Base-by-base conservation (phyloP, 805 yeast species). In the Candida maris region DNA sequence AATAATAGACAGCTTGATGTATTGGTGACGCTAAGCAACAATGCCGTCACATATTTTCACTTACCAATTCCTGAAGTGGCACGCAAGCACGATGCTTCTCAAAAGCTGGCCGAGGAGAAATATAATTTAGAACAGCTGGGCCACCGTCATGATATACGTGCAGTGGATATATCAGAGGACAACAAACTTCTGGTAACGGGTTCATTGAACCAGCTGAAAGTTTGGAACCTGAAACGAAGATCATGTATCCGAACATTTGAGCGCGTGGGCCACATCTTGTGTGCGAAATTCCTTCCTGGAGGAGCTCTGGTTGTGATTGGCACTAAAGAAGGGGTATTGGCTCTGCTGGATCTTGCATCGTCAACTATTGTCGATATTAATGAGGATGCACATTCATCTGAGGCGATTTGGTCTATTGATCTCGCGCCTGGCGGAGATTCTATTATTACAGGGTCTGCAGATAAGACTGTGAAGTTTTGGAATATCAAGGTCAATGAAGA, bases 381-480 rank as follows among this genome's bases (percentile, higher is more conserved):
- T 7, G 83, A 81, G 39, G 73, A 66, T 22, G 97, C 95, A 0
- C 95, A 86, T 54, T 75, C 72, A 7, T 81, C 79, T 19, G 53
- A 55, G 32, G 85, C 96, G 1, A 75, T 93, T 33, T 93, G 97
- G 97, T 81, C 95, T 1, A 67, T 93, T 48, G 96, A 91, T 57
- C 57, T 93, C 22, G 77, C 91, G 3, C 75, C 82, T 10, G 95
- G 91, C 61, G 98, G 97, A 12, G 81, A 77, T 48, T 71, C 81
- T 1, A 66, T 93, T 32, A 79, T 89, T 0, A 85, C 97, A 3
- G 98, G 97, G 7, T 91, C 97, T 22, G 94, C 95, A 26, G 99
- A 93, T 60, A 89, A 89, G 56, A 64, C 76, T 4, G 82, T 91
- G 27, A 87, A 86, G 56, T 87, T 88, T 57, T 93, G 98, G 98